Conservation (phyloP, 305 asterid species). For the Fraxinus angustifolia region DNA sequence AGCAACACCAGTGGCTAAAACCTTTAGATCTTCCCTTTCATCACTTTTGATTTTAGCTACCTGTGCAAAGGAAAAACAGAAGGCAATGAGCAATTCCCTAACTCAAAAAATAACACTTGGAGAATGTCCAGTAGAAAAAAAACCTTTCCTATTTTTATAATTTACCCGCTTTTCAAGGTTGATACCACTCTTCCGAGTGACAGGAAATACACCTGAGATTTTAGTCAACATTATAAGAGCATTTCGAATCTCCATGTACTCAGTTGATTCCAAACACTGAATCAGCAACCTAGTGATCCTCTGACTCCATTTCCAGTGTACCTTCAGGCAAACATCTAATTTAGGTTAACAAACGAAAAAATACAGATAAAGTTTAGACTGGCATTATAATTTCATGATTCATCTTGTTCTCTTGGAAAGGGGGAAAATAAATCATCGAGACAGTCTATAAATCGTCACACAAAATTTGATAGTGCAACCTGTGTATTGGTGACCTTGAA, state of each 20-base stretch:
- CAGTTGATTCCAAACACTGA: conserved; percentile 94
- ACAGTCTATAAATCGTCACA: neutral
- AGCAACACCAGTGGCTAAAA: conserved; percentile 94
- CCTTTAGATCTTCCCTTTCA: conserved; percentile 99
- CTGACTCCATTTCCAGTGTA: conserved; percentile 99
- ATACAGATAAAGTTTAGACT: neutral
- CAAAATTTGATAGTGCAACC: conserved; percentile 2
- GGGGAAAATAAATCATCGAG: neutral
- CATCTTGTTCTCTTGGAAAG: neutral
- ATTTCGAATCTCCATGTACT: conserved; percentile 97
- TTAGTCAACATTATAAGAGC: conserved; percentile 90
- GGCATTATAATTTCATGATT: neutral
- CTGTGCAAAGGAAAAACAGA: conserved; percentile 37
- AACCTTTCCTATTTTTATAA: neutral
- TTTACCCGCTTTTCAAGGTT: conserved; percentile 96
- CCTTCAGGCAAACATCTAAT: conserved; percentile 44
- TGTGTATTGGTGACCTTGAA: conserved; percentile 4
- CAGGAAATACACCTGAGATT: conserved; percentile 88
- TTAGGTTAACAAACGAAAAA: neutral
- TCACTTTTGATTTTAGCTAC: conserved; percentile 96
- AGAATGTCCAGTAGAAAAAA: conserved; percentile 8
- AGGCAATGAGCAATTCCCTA: conserved; percentile 15
- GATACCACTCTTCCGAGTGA: conserved; percentile 96
- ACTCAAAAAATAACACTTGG: conserved; percentile 9
- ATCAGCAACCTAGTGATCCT: conserved; percentile 88